A percentile compares a stretch with the other conserved stretches of the same genome.
Evolutionary conservation across 2,329 filamentous ascomycete species (phyloP).

Genomic region (Paramyrothecium roridum): DNA sequence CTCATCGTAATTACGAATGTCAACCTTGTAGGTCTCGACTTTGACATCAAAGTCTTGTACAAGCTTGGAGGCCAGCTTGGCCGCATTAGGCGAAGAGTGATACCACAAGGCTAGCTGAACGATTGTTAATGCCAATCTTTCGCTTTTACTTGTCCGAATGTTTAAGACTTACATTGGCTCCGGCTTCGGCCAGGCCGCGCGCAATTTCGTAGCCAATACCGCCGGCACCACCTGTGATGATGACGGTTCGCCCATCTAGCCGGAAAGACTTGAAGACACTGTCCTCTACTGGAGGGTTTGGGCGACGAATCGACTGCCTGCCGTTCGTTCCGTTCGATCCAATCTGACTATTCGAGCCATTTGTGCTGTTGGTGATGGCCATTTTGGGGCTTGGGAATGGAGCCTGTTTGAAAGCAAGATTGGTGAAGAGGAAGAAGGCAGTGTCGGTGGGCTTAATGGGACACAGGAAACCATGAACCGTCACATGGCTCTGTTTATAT

Average conservation of each 20-base stretch:
- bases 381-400: too few relatives aligned
- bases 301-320: slow-evolving; percentile 12
- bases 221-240: slow-evolving; percentile 12
- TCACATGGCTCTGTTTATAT: too few relatives aligned
- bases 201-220: slow-evolving; percentile 11
- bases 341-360: slow-evolving; percentile 6
- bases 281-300: slow-evolving; percentile 18
- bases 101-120: slow-evolving; percentile 12
- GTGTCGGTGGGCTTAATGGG: not conserved
- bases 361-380: not conserved
- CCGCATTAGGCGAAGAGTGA: slow-evolving; percentile 4
- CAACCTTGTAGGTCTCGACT: slow-evolving; percentile 12
- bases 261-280: slow-evolving; percentile 14
- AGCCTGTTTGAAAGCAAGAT: not conserved
- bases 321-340: too few relatives aligned
- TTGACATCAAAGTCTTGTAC: slow-evolving; percentile 11
- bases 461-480: too few relatives aligned
- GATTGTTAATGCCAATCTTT: not conserved
- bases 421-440: not conserved
- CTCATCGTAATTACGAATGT: slow-evolving; percentile 10
- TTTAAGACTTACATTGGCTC: slow-evolving; percentile 8
- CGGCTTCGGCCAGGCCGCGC: slow-evolving; percentile 11
- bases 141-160: not conserved
- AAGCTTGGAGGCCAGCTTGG: slow-evolving; percentile 9
- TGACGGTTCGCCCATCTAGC: slow-evolving; percentile 13